Percentiles rank a stretch among this genome's conserved stretches.
Conservation (phyloP, 768 basidiomycete species). For the Leccinum uliginosum region DNA sequence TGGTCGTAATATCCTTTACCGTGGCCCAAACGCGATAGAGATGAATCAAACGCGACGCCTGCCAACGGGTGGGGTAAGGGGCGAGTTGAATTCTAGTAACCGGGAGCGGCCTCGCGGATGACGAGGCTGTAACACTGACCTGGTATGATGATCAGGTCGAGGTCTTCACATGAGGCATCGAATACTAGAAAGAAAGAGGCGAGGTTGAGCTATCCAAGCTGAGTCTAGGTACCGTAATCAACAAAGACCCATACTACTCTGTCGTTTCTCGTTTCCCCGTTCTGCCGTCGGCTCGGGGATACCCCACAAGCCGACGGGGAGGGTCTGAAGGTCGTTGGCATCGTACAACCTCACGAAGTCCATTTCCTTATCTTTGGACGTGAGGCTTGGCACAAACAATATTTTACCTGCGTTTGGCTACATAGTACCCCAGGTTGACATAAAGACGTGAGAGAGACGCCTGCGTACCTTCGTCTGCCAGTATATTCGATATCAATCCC, state of each 20-base stretch:
- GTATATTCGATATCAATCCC: constrained; percentile 44
- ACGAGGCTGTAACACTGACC: constrained; percentile 37
- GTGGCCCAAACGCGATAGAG: constrained; percentile 68
- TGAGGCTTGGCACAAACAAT: constrained; percentile 68
- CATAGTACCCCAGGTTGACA: not conserved
- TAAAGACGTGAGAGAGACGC: not conserved
- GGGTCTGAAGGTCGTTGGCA: constrained; percentile 49
- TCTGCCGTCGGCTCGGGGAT: constrained; percentile 60
- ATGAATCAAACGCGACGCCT: constrained; percentile 75
- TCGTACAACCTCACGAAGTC: constrained; percentile 62
- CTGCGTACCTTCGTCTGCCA: constrained; percentile 47
- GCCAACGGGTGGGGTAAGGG: constrained; percentile 9
- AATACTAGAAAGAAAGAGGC: constrained; percentile 19
- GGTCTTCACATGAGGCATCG: constrained; percentile 33
- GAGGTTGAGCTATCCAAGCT: not conserved
- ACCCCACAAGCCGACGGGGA: constrained; percentile 67
- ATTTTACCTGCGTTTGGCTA: constrained; percentile 45
- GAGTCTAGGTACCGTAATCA: not conserved
- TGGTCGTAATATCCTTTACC: constrained; percentile 83
- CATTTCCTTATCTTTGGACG: constrained; percentile 46
- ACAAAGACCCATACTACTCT: constrained; percentile 43
- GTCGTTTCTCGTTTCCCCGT: constrained; percentile 42
- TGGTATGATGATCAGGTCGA: constrained; percentile 68
- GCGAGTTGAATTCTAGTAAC: constrained; percentile 2
- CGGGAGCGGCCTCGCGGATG: constrained; percentile 5